A percentile compares a stretch with the other conserved stretches of the same genome.
Conservation (phyloP, 192 early-diverging fungal genomes). For the Linnemannia schmuckeri region DNA sequence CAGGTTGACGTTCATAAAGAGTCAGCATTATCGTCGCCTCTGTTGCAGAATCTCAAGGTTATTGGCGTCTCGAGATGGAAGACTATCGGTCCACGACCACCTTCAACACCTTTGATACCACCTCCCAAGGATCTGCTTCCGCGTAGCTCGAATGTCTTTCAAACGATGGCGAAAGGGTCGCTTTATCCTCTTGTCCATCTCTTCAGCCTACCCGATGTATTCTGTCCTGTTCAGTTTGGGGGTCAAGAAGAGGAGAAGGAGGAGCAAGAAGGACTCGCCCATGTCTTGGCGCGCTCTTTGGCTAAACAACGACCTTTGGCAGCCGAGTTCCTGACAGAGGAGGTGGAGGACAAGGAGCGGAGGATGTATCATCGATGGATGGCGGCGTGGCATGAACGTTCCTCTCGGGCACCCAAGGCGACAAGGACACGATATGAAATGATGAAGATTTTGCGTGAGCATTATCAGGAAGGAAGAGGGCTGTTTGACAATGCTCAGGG, state of each 20-base stretch:
- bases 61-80: conserved; percentile 38
- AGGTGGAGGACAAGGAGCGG: conserved; percentile 16
- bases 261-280: neutral
- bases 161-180: conserved; percentile 11
- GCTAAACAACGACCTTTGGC: neutral
- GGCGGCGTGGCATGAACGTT: conserved; percentile 38
- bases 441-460: neutral
- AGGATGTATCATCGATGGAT: conserved; percentile 50
- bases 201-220: conserved; percentile 25
- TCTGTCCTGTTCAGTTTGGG: conserved; percentile 18
- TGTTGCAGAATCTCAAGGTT: neutral
- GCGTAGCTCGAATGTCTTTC: conserved; percentile 15
- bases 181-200: conserved; percentile 40
- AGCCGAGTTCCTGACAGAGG: conserved; percentile 19
- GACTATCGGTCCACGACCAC: neutral
- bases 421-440: conserved; percentile 9
- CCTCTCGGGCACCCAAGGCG: conserved; percentile 5
- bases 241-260: neutral
- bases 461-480: neutral
- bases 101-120: neutral
- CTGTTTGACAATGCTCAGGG: neutral
- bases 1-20: neutral
- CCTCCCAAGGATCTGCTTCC: neutral
- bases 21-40: neutral
- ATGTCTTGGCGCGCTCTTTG: neutral